Evolutionary conservation across 768 basidiomycete species (phyloP), one percentile per base, ranked within the genome.

Genomic region (Sistotremastrum suecicum): DNA sequence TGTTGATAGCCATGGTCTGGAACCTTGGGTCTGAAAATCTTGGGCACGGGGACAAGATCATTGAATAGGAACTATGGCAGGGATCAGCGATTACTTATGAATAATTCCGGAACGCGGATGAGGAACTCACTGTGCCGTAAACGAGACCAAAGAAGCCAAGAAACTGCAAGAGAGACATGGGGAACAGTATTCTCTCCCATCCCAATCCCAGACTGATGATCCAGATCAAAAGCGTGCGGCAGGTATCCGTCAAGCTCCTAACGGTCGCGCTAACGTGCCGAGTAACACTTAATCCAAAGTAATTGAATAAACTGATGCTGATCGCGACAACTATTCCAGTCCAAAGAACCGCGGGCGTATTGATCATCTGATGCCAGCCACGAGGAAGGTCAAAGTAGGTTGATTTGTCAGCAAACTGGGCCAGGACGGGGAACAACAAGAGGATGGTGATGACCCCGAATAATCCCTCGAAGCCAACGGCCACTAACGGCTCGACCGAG

Each of bases 151-250:
- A 76, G 61, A 99, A 99, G 3, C 90, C 89, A 12, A 72, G 54
- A 45, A 94, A 75, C 61, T 94, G 90, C 8, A 92, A 60, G 44
- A 90, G 57, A 2, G 86, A 86, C 50, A 83, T 76, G 5, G 90
- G 90, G 65, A 76, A 85, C 28, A 86, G 53, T 34, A 97, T 67
- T 48, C 68, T 71, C 64, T 97, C 92, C 92, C 92, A 97, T 3
- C 92, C 90, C 29, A 95, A 64, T 1, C 72, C 78, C 43, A 95
- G 70, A 57, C 86, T 89, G 55, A 99, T 67, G 51, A 92, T 65
- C 95, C 95, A 99, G 59, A 99, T 98, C n/a, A 76, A 75, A 44
- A 98, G 70, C 1, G 95, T 98, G 54, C 95, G 74, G 66, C 90
- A 95, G 5, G 91, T 92, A 62, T 99, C 95, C 35, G 90, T 86